These are phyloP conservation scores for Collariella sp. DNA, from an alignment of 495 filamentous ascomycete genomes.

Conservation along the genomic window DNA sequence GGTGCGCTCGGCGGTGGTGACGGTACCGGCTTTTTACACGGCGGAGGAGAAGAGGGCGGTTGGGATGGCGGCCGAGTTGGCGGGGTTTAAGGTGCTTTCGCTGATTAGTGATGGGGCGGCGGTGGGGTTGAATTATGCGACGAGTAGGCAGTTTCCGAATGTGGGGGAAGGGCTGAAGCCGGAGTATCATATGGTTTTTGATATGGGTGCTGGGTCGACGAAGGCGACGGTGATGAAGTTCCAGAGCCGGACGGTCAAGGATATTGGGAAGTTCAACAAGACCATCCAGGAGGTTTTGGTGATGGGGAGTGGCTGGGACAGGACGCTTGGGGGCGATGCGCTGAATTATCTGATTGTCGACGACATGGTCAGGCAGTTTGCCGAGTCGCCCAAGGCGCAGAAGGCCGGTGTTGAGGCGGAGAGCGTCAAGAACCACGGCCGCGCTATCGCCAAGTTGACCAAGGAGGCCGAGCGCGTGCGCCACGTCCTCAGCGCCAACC, in stretches of 20 bases:
- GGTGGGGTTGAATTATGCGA: slow-evolving; percentile 92
- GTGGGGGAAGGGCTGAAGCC: slow-evolving; percentile 78
- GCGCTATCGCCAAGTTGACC: slow-evolving; percentile 77
- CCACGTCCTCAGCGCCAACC: slow-evolving; percentile 89
- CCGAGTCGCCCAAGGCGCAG: slow-evolving; percentile 61
- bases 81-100: slow-evolving; percentile 75
- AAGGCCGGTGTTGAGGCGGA: slow-evolving; percentile 51
- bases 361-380: slow-evolving; percentile 75
- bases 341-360: slow-evolving; percentile 81
- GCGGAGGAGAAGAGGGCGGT: slow-evolving; percentile 80
- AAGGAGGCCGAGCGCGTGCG: slow-evolving; percentile 84
- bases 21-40: slow-evolving; percentile 85
- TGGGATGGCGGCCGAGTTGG: slow-evolving; percentile 72
- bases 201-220: slow-evolving; percentile 97
- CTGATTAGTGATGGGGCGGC: slow-evolving; percentile 86
- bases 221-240: slow-evolving; percentile 90
- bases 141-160: slow-evolving; percentile 76
- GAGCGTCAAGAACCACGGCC: slow-evolving; percentile 62
- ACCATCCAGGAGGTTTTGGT: slow-evolving; percentile 89
- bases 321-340: slow-evolving; percentile 78
- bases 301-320: slow-evolving; percentile 80
- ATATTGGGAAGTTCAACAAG: slow-evolving; percentile 90
- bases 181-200: slow-evolving; percentile 87
- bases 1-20: slow-evolving; percentile 77
- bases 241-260: slow-evolving; percentile 82